A percentile compares a stretch with the other conserved stretches of the same genome.
Conservation (phyloP, 2,329 filamentous ascomycete species). For the Cercospora sp. region DNA sequence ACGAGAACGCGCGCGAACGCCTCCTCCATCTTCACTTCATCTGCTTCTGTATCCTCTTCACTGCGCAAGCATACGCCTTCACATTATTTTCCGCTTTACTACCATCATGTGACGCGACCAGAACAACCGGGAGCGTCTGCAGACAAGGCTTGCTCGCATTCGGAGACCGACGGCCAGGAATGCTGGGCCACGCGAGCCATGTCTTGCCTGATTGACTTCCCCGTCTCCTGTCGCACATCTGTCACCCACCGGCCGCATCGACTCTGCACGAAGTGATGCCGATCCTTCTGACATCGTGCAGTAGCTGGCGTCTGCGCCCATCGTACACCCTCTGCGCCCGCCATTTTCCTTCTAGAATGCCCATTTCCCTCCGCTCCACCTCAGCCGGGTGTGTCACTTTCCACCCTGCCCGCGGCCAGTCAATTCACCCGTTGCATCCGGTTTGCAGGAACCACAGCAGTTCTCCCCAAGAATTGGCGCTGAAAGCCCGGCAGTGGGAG, state of each 20-base stretch:
- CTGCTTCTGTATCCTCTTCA: neutral
- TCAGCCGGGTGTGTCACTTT: neutral
- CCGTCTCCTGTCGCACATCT: slow-evolving; percentile 7
- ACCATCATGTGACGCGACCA: neutral
- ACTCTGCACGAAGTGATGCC: neutral
- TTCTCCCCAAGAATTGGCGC: neutral
- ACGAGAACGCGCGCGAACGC: neutral
- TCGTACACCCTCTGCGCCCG: neutral
- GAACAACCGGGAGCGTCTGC: neutral
- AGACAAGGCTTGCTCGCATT: neutral
- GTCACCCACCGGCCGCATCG: neutral
- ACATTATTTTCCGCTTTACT: too few species aligned
- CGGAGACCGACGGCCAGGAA: neutral
- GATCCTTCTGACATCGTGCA: neutral
- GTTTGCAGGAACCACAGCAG: slow-evolving; percentile 5
- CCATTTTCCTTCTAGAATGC: neutral
- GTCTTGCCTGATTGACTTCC: neutral
- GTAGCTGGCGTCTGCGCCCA: neutral
- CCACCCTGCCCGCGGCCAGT: neutral
- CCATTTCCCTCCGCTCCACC: neutral
- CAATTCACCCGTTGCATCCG: slow-evolving; percentile 4
- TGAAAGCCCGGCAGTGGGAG: slow-evolving; percentile 4
- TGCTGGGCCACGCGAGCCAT: neutral
- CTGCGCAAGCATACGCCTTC: neutral
- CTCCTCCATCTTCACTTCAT: slow-evolving; percentile 3